These are phyloP conservation scores for Neurospora sp. DNA, from an alignment of 495 filamentous ascomycete species.

Conservation along the genomic window DNA sequence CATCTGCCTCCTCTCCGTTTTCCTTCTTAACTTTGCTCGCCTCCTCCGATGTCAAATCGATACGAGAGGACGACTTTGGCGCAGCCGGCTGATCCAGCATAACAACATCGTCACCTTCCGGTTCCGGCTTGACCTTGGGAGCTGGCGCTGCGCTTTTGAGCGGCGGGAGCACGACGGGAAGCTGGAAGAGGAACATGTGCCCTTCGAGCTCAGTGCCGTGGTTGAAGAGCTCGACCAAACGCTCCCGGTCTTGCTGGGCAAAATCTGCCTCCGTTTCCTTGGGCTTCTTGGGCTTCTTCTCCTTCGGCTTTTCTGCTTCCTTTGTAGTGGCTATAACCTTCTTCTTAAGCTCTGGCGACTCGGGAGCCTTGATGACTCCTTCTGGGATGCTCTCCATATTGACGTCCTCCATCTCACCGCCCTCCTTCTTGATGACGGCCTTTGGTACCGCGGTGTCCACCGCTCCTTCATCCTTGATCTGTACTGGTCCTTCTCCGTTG, in stretches of 20 bases:
- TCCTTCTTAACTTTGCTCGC: slow-evolving; percentile 13
- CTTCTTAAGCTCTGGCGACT: slow-evolving; percentile 26
- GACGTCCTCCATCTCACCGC: slow-evolving; percentile 18
- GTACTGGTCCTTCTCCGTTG: slow-evolving; percentile 3
- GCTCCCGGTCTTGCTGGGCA: slow-evolving; percentile 19
- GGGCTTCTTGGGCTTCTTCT: slow-evolving; percentile 13
- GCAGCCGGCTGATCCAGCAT: slow-evolving; percentile 14
- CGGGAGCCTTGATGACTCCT: slow-evolving; percentile 15
- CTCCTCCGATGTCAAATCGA: slow-evolving; percentile 28
- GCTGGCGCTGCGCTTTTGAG: slow-evolving; percentile 20
- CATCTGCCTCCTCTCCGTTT: slow-evolving; percentile 11
- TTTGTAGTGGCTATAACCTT: slow-evolving; percentile 4
- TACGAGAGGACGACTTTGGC: slow-evolving; percentile 9
- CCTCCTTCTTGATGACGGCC: slow-evolving; percentile 24
- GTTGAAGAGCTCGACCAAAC: slow-evolving; percentile 23
- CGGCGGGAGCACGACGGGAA: slow-evolving; percentile 50
- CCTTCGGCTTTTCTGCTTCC: slow-evolving; percentile 18
- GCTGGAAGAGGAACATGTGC: slow-evolving; percentile 54
- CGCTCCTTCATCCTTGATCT: slow-evolving; percentile 22
- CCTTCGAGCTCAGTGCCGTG: slow-evolving; percentile 28
- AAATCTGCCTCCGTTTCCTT: slow-evolving; percentile 29
- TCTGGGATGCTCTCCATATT: slow-evolving; percentile 31
- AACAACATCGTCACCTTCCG: slow-evolving; percentile 15
- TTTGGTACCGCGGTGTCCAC: slow-evolving; percentile 24
- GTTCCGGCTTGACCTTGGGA: slow-evolving; percentile 20